Evolutionary conservation across 2,329 filamentous ascomycete species (phyloP).

Genomic region (Apiospora saccharicola): DNA sequence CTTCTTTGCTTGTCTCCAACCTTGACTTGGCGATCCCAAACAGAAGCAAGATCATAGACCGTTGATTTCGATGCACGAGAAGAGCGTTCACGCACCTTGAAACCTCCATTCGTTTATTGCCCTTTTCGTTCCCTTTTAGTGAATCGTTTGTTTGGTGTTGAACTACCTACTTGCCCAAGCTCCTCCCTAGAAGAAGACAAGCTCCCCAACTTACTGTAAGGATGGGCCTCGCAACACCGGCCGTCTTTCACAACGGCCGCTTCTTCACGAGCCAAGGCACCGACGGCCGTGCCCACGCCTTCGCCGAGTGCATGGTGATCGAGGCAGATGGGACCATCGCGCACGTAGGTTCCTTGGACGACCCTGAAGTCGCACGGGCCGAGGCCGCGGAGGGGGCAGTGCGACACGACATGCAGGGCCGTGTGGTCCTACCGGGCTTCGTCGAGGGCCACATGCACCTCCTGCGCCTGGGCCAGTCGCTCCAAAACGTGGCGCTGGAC

Average conservation of each 20-base stretch:
- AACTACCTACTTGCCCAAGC: not conserved
- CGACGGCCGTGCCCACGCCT: constrained; percentile 38
- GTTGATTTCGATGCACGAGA: not conserved
- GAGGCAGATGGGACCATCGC: constrained; percentile 43
- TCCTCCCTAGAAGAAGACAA: not conserved
- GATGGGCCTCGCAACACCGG: not conserved
- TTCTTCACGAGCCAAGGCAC: constrained; percentile 59
- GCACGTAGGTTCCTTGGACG: constrained; percentile 45
- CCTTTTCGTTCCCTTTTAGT: not conserved
- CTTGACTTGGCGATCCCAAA: not conserved
- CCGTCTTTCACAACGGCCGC: constrained; percentile 65
- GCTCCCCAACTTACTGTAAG: too few species aligned
- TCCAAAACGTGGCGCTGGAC: constrained; percentile 58
- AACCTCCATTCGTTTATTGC: not conserved
- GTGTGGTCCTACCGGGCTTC: constrained; percentile 60
- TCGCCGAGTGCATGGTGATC: constrained; percentile 48
- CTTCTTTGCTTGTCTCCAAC: constrained; percentile 49
- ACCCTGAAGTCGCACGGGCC: constrained; percentile 40
- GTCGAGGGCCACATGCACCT: constrained; percentile 67
- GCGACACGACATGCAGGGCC: constrained; percentile 47
- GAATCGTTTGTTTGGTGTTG: too few species aligned
- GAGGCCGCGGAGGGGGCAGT: constrained; percentile 34
- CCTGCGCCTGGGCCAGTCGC: constrained; percentile 60
- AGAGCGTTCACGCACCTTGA: not conserved
- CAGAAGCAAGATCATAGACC: not conserved